These are phyloP conservation scores for Lecanicillium sp. DNA, from an alignment of 2,329 filamentous ascomycete genomes.

Conservation along the genomic window DNA sequence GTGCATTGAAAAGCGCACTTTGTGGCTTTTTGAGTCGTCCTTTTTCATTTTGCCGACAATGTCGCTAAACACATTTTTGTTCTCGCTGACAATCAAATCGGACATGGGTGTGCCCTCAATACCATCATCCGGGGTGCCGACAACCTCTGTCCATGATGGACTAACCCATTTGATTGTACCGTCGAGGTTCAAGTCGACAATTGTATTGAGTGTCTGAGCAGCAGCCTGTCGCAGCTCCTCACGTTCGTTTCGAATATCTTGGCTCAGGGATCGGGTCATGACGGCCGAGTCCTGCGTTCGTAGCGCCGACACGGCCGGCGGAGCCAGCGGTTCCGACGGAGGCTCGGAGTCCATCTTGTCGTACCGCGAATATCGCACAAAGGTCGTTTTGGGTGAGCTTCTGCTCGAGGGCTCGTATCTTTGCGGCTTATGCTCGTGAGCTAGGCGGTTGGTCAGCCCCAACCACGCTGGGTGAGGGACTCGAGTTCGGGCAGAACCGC, in stretches of 20 bases:
- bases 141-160: conserved; percentile 88
- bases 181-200: conserved; percentile 87
- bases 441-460: conserved; percentile 7
- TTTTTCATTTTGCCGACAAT: conserved; percentile 82
- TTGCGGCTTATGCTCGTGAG: conserved; percentile 5
- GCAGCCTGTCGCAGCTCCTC: conserved; percentile 92
- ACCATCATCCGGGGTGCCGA: conserved; percentile 66
- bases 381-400: neutral
- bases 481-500: conserved; percentile 31
- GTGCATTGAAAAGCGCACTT: conserved; percentile 70
- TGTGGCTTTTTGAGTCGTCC: conserved; percentile 87
- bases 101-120: conserved; percentile 72
- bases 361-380: too few species aligned
- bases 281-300: conserved; percentile 37
- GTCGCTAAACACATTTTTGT: conserved; percentile 72
- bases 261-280: conserved; percentile 65
- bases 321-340: conserved; percentile 31
- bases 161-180: conserved; percentile 93
- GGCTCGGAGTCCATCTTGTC: conserved; percentile 33
- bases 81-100: conserved; percentile 69
- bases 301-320: conserved; percentile 44
- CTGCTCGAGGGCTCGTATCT: conserved; percentile 1
- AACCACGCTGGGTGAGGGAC: conserved; percentile 2
- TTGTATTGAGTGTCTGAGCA: conserved; percentile 92
- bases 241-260: conserved; percentile 86